Conservation (phyloP, 148 eudicot genomes). For the Polygonum aviculare region DNA sequence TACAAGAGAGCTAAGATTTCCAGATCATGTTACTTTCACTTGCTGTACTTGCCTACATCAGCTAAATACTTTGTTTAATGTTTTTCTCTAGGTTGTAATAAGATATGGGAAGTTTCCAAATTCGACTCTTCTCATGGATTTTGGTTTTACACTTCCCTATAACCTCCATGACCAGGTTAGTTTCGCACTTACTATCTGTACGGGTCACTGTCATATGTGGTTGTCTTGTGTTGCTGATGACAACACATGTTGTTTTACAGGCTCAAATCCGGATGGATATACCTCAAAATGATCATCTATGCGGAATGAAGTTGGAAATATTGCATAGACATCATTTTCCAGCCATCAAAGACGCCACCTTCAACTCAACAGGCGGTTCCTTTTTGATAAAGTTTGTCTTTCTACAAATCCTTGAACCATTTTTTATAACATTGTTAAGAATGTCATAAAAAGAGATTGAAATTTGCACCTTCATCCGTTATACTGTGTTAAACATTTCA, state of each 20-base stretch:
- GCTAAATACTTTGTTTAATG: neutral
- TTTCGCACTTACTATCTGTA: neutral
- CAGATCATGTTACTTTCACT: neutral
- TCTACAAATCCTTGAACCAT: neutral
- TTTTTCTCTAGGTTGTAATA: constrained; percentile 52
- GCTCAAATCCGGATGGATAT: constrained; percentile 45
- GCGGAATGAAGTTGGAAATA: constrained; percentile 56
- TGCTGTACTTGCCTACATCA: neutral
- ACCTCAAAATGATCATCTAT: constrained; percentile 46
- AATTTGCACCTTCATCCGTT: neutral
- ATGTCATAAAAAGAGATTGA: neutral
- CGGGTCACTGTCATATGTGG: neutral
- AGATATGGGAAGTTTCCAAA: constrained; percentile 78
- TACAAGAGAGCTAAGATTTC: neutral
- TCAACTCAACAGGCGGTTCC: constrained; percentile 31
- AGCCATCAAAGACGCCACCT: constrained; percentile 39
- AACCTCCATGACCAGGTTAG: constrained; percentile 81
- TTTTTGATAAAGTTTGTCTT: constrained; percentile 60
- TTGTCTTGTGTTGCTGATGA: neutral
- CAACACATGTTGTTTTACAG: constrained; percentile 26
- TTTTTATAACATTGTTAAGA: neutral
- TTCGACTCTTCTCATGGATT: constrained; percentile 59
- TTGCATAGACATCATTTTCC: constrained; percentile 36
- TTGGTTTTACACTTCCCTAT: constrained; percentile 59
- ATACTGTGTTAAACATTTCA: constrained; percentile 6